phyloP scores from a whole-genome alignment of 2,329 filamentous ascomycete genomes.

The Fusarium staphyleae region DNA sequence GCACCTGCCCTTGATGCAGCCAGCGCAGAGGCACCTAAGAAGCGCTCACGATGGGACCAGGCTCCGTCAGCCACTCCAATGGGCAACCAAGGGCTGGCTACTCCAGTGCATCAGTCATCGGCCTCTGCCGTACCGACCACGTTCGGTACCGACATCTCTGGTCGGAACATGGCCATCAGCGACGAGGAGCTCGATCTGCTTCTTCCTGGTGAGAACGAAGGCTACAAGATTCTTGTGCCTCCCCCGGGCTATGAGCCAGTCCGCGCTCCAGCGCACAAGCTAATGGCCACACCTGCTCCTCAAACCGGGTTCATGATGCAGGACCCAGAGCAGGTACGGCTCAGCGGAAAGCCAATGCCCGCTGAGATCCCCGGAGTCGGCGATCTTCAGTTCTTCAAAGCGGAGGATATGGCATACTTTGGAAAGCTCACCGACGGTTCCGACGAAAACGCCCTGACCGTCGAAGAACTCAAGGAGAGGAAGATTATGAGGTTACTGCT shows the following conservation, averaged over 20 bases:
- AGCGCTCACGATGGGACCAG: constrained; percentile 91
- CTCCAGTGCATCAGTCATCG: constrained; percentile 77
- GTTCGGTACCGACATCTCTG: constrained; percentile 83
- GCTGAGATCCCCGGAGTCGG: constrained; percentile 96
- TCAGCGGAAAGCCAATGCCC: constrained; percentile 88
- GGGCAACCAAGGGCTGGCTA: constrained; percentile 75
- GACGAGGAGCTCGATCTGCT: constrained; percentile 95
- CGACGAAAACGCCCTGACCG: constrained; percentile 88
- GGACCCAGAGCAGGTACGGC: constrained; percentile 83
- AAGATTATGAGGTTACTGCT: constrained; percentile 98
- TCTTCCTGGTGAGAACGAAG: constrained; percentile 85
- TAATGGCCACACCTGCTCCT: constrained; percentile 76
- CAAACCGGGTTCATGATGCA: constrained; percentile 96
- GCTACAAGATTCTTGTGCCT: constrained; percentile 90
- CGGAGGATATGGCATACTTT: constrained; percentile 98
- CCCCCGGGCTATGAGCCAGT: constrained; percentile 91
- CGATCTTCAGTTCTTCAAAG: constrained; percentile 97
- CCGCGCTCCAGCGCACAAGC: constrained; percentile 76
- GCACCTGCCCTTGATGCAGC: constrained; percentile 66
- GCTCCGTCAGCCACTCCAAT: constrained; percentile 82
- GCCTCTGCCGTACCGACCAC: constrained; percentile 59
- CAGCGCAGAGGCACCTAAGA: constrained; percentile 69
- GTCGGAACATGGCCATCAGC: constrained; percentile 80
- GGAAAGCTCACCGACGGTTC: constrained; percentile 94
- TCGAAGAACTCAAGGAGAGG: constrained; percentile 95